Percentiles rank a stretch among this genome's conserved stretches.
phyloP scores from a whole-genome alignment of 2,329 filamentous ascomycete genomes.

The Neurospora sp. region DNA sequence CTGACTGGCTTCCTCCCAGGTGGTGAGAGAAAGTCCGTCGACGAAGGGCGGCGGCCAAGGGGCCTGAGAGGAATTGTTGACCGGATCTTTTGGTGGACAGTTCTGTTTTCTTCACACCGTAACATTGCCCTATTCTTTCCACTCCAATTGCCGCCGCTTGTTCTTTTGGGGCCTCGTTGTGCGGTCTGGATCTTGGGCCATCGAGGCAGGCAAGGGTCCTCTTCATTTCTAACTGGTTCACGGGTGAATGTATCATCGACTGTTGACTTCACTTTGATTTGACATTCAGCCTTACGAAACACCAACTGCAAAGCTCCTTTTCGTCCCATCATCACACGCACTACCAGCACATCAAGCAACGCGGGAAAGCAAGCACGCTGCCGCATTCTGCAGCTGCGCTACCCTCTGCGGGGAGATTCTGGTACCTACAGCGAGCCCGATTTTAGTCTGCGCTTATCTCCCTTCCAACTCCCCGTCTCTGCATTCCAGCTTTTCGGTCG shows the following conservation, averaged over 20 bases:
- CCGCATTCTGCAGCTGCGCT: background rate
- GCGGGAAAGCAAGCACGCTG: background rate
- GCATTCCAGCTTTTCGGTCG: background rate
- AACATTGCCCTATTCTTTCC: background rate
- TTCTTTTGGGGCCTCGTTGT: background rate
- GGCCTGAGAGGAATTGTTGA: background rate
- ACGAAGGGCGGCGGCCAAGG: background rate
- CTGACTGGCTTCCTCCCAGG: background rate
- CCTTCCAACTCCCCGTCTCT: background rate
- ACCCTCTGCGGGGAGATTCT: background rate
- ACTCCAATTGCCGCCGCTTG: background rate
- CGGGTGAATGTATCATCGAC: background rate
- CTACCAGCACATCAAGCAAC: background rate
- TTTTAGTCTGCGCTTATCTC: background rate
- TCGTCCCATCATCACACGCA: background rate
- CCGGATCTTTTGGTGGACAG: background rate
- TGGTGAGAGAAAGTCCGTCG: background rate
- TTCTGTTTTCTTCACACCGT: background rate
- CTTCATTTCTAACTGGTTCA: background rate
- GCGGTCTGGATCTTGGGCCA: background rate
- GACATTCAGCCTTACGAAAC: background rate
- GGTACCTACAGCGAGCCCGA: background rate
- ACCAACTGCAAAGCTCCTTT: background rate
- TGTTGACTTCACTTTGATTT: background rate
- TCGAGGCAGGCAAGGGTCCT: background rate